A percentile compares a stretch with the other conserved stretches of the same genome.
These are phyloP conservation scores for Sclerotiophoma versabilis DNA, from an alignment of 2,329 filamentous ascomycete genomes.

Conservation along the genomic window DNA sequence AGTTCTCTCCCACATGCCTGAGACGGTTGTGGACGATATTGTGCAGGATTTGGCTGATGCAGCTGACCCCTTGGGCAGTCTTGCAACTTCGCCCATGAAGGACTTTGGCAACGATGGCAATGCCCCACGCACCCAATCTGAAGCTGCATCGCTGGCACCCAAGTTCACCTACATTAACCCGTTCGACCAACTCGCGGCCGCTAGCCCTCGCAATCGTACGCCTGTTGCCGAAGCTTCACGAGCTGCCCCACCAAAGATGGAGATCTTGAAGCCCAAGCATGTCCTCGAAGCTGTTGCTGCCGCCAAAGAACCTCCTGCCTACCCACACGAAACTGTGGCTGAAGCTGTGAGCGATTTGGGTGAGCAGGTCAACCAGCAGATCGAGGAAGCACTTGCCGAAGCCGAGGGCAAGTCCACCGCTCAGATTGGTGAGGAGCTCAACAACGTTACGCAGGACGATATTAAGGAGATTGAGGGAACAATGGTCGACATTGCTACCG, in stretches of 20 bases:
- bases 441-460: slow-evolving; percentile 50
- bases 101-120: slow-evolving; percentile 53
- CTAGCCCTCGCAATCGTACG: slow-evolving; percentile 65
- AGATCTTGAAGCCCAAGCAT: slow-evolving; percentile 55
- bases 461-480: slow-evolving; percentile 63
- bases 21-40: slow-evolving; percentile 54
- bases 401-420: slow-evolving; percentile 44
- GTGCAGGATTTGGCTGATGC: slow-evolving; percentile 56
- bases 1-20: slow-evolving; percentile 46
- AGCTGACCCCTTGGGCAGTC: slow-evolving; percentile 33
- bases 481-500: slow-evolving; percentile 58
- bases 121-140: slow-evolving; percentile 44
- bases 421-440: slow-evolving; percentile 57
- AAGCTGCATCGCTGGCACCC: slow-evolving; percentile 43
- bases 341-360: slow-evolving; percentile 74
- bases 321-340: slow-evolving; percentile 68
- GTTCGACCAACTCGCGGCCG: slow-evolving; percentile 72
- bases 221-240: slow-evolving; percentile 35
- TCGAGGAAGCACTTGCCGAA: slow-evolving; percentile 70
- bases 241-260: slow-evolving; percentile 46
- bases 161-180: slow-evolving; percentile 77
- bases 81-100: slow-evolving; percentile 38
- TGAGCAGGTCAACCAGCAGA: slow-evolving; percentile 64
- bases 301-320: slow-evolving; percentile 32
- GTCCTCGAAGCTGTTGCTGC: slow-evolving; percentile 44